These are phyloP conservation scores for Tolypocladium pustulatum DNA, from an alignment of 2,329 filamentous ascomycete species.

Conservation along the genomic window DNA sequence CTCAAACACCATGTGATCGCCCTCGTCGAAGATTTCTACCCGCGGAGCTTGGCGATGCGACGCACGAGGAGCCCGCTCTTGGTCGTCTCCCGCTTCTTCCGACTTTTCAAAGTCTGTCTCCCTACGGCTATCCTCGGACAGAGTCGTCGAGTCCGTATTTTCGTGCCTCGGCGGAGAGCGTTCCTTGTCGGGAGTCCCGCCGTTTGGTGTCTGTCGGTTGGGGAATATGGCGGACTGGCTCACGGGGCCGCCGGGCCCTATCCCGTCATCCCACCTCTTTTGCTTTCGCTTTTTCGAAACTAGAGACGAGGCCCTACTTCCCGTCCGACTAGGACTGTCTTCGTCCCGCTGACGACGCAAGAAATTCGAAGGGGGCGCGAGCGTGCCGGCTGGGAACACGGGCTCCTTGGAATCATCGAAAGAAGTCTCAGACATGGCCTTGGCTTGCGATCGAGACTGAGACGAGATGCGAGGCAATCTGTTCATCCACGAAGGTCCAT, in stretches of 20 bases:
- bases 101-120: slow-evolving; percentile 17
- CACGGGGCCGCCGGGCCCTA: slow-evolving; percentile 76
- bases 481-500: slow-evolving; percentile 91
- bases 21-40: slow-evolving; percentile 72
- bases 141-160: slow-evolving; percentile 20
- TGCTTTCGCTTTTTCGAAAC: slow-evolving; percentile 52
- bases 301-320: slow-evolving; percentile 49
- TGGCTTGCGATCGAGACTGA: slow-evolving; percentile 68
- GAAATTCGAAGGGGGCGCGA: slow-evolving; percentile 68
- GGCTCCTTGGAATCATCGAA: slow-evolving; percentile 51
- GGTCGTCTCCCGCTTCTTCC: slow-evolving; percentile 11
- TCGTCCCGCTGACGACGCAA: slow-evolving; percentile 77
- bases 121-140: slow-evolving; percentile 20
- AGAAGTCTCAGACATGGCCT: slow-evolving; percentile 73
- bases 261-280: slow-evolving; percentile 60
- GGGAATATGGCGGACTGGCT: slow-evolving; percentile 85
- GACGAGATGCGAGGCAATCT: slow-evolving; percentile 64
- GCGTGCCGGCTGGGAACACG: slow-evolving; percentile 54
- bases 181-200: slow-evolving; percentile 17
- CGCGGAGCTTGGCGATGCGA: slow-evolving; percentile 10
- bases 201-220: slow-evolving; percentile 24
- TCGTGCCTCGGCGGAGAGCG: slow-evolving; percentile 16
- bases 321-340: slow-evolving; percentile 39
- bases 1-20: slow-evolving; percentile 68
- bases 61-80: neutral